Conservation (phyloP, 148 eudicot genomes). For the Oxyria digyna region DNA sequence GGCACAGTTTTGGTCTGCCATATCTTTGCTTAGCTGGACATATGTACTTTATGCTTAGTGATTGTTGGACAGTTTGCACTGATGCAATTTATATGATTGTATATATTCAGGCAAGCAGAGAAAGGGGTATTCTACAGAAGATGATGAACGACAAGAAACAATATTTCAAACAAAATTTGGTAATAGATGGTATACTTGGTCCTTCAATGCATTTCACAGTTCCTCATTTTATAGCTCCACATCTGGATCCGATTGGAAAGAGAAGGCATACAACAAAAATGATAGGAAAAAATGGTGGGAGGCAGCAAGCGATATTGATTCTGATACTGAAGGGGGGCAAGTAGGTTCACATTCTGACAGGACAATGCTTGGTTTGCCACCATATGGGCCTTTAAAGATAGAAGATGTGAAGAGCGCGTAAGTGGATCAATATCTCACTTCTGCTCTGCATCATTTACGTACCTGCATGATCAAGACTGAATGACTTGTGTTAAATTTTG, state of each 20-base stretch:
- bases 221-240: slow-evolving; percentile 23
- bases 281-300: slow-evolving; percentile 5
- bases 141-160: slow-evolving; percentile 35
- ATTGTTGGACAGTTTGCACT: not conserved
- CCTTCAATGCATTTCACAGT: slow-evolving; percentile 25
- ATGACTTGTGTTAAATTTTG: not conserved
- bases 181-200: slow-evolving; percentile 46
- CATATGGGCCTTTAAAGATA: slow-evolving; percentile 50
- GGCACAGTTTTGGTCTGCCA: not conserved
- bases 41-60: not conserved
- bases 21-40: not conserved
- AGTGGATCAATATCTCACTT: slow-evolving; percentile 14
- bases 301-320: slow-evolving; percentile 21
- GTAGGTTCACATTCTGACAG: slow-evolving; percentile 54
- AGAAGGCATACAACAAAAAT: slow-evolving; percentile 13
- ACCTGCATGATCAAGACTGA: not conserved
- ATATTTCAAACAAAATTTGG: slow-evolving; percentile 51
- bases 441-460: not conserved
- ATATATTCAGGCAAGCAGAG: slow-evolving; percentile 6
- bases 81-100: not conserved
- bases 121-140: slow-evolving; percentile 24
- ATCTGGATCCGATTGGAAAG: slow-evolving; percentile 50
- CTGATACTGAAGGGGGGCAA: slow-evolving; percentile 26
- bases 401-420: slow-evolving; percentile 86
- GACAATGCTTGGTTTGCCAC: slow-evolving; percentile 62